A percentile compares a stretch with the other conserved stretches of the same genome.
These are phyloP conservation scores for Botryosphaeria dothidea DNA, from an alignment of 2,329 filamentous ascomycete species.

Conservation along the genomic window DNA sequence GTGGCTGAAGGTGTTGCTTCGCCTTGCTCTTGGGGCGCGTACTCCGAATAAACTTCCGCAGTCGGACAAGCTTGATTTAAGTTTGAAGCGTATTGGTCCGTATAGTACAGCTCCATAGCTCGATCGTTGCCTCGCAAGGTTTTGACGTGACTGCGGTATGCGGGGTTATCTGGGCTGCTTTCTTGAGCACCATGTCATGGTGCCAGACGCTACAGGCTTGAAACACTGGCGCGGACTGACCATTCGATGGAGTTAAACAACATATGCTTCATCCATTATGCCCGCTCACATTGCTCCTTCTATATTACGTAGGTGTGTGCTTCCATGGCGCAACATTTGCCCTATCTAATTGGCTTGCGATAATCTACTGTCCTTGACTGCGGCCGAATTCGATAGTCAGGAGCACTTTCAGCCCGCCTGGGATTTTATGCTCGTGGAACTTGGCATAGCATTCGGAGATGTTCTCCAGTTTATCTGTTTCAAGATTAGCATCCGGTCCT, in stretches of 20 bases:
- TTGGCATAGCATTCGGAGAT: slow-evolving; percentile 6
- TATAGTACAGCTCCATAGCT: background rate
- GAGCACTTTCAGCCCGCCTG: slow-evolving; percentile 33
- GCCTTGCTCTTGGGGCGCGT: background rate
- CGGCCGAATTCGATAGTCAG: slow-evolving; percentile 30
- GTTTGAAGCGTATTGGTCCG: background rate
- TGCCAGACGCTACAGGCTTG: background rate
- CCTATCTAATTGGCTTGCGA: background rate
- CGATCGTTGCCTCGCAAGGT: background rate
- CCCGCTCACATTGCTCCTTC: background rate
- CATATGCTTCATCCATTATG: background rate
- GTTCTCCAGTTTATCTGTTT: background rate
- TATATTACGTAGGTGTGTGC: background rate
- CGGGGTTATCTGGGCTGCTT: background rate
- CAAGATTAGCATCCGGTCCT: no score
- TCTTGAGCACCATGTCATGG: background rate
- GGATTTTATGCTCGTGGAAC: slow-evolving; percentile 29
- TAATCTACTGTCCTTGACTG: slow-evolving; percentile 26
- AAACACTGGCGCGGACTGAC: background rate
- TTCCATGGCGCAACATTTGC: background rate
- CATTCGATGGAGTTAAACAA: background rate
- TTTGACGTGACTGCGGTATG: background rate
- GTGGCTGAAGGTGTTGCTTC: background rate
- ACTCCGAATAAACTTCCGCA: background rate
- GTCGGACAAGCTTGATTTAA: background rate